These are phyloP conservation scores for Coemansia sp. DNA, from an alignment of 192 early-diverging fungal genomes.

Conservation along the genomic window DNA sequence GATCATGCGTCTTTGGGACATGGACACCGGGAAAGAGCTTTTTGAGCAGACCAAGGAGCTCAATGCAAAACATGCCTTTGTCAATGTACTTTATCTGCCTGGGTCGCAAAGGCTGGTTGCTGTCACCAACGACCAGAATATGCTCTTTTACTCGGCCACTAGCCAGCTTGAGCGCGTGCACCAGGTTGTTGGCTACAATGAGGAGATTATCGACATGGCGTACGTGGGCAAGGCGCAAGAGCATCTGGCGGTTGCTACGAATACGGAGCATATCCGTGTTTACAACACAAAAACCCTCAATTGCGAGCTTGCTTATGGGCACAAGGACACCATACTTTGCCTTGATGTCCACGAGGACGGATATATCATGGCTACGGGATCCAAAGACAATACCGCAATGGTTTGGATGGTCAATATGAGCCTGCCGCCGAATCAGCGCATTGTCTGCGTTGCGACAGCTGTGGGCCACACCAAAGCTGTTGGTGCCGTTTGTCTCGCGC, in stretches of 20 bases:
- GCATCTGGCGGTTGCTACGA: constrained; percentile 86
- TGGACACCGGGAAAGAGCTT: constrained; percentile 68
- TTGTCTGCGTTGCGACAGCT: constrained; percentile 67
- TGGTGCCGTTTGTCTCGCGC: constrained; percentile 80
- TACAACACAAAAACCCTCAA: constrained; percentile 77
- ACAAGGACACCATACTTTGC: constrained; percentile 85
- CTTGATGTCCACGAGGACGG: constrained; percentile 69
- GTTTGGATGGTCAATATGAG: constrained; percentile 76
- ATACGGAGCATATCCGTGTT: constrained; percentile 87
- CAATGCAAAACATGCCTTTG: constrained; percentile 77
- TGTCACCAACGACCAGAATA: constrained; percentile 89
- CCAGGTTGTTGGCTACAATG: constrained; percentile 94
- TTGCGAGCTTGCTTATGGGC: constrained; percentile 86
- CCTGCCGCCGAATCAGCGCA: constrained; percentile 56
- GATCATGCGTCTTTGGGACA: constrained; percentile 83
- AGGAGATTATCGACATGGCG: constrained; percentile 87
- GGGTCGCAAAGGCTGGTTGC: constrained; percentile 62
- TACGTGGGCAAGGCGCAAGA: constrained; percentile 72
- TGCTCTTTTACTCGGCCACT: constrained; percentile 70
- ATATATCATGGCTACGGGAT: constrained; percentile 75
- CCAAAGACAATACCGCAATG: constrained; percentile 84
- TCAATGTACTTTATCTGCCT: constrained; percentile 64
- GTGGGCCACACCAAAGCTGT: constrained; percentile 92
- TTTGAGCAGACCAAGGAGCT: constrained; percentile 65
- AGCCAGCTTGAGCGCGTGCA: constrained; percentile 61